Conservation (phyloP, 768 basidiomycete genomes). For the Hydnum rufescens region DNA sequence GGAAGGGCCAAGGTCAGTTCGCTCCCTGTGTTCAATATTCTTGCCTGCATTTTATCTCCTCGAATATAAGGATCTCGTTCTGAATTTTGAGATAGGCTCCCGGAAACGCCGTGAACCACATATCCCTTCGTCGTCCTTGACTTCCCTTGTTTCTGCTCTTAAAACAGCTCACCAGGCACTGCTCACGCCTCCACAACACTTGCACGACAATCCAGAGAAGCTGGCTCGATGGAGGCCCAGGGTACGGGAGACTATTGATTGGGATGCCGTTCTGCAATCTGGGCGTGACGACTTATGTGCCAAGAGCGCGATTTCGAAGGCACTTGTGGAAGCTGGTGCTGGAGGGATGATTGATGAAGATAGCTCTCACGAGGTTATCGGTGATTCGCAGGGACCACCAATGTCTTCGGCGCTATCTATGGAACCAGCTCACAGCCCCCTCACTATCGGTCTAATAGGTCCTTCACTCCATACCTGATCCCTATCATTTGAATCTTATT, state of each 20-base stretch:
- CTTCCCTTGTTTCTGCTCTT: constrained; percentile 43
- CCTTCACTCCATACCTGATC: constrained; percentile 5
- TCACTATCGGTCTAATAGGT: constrained; percentile 76
- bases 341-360: not conserved
- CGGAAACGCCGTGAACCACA: constrained; percentile 29
- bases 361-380: not conserved
- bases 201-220: constrained; percentile 28
- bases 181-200: constrained; percentile 41
- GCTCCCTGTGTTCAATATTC: not conserved
- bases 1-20: constrained; percentile 23
- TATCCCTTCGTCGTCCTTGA: constrained; percentile 45
- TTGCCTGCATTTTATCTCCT: not conserved
- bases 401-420: too few species aligned
- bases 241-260: constrained; percentile 49
- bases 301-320: too few species aligned
- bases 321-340: too few species aligned
- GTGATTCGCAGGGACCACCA: too few species aligned
- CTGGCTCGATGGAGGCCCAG: constrained; percentile 42
- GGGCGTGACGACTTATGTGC: too few species aligned
- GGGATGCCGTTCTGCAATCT: constrained; percentile 34
- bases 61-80: too few species aligned
- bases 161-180: constrained; percentile 45
- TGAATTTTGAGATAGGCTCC: too few species aligned
- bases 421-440: constrained; percentile 8
- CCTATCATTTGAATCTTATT: not conserved